Evolutionary conservation across 768 basidiomycete genomes (phyloP).

Genomic region (Calocybe cyanea): DNA sequence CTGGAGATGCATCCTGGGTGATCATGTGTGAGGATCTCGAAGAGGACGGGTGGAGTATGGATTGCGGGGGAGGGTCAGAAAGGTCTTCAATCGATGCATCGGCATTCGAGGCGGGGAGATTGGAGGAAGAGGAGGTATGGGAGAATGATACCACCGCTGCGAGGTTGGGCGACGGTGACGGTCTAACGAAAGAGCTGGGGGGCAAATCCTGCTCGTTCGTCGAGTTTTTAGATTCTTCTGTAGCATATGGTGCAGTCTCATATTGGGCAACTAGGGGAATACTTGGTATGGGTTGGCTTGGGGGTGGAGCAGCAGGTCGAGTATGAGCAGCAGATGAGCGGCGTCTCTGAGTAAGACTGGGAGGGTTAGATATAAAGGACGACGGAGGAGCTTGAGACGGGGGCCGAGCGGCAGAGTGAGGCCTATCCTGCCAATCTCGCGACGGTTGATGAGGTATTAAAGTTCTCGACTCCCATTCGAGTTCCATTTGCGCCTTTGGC

Average conservation of each 20-base stretch:
- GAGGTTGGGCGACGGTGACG: conserved; percentile 43
- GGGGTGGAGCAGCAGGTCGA: conserved; percentile 69
- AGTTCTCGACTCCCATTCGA: conserved; percentile 32
- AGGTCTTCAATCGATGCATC: conserved; percentile 44
- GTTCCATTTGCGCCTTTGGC: conserved; percentile 28
- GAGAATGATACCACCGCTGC: conserved; percentile 62
- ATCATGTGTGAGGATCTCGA: conserved; percentile 13
- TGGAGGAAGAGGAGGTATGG: conserved; percentile 28
- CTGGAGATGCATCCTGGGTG: conserved; percentile 19
- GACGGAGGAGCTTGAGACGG: conserved; percentile 31
- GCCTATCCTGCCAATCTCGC: conserved; percentile 33
- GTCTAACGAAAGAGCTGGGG: conserved; percentile 34
- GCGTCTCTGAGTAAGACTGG: conserved; percentile 48
- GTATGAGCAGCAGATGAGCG: conserved; percentile 65
- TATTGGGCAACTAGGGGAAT: conserved; percentile 40
- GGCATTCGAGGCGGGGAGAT: conserved; percentile 16
- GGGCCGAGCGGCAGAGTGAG: conserved; percentile 25
- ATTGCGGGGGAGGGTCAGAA: conserved; percentile 56
- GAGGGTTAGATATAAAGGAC: conserved; percentile 22
- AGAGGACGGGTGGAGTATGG: conserved; percentile 40
- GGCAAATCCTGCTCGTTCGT: conserved; percentile 24
- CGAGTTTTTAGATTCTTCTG: conserved; percentile 20
- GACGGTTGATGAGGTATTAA: conserved; percentile 23
- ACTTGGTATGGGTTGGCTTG: conserved; percentile 70
- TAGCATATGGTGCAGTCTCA: conserved; percentile 19